Conservation (phyloP, 1,284 basidiomycete genomes). For the Marasmius sp. region DNA sequence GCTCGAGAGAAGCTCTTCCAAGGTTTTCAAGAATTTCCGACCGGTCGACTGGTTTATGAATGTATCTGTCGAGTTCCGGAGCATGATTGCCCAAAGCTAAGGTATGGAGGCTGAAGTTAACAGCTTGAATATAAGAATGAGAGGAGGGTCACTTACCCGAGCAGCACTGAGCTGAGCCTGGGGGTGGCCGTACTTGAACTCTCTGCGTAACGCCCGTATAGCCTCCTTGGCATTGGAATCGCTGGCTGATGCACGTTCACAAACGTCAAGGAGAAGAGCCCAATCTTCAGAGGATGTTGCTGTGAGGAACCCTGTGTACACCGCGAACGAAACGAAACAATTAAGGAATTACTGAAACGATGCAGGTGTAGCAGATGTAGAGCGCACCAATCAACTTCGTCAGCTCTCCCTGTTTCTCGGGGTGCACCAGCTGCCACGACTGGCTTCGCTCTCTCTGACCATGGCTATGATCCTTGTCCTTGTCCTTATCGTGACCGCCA, state of each 20-base stretch:
- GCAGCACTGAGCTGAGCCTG: constrained; percentile 71
- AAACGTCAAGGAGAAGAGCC: constrained; percentile 75
- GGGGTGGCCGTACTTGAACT: constrained; percentile 80
- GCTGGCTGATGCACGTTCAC: constrained; percentile 66
- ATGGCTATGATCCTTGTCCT: too few relatives aligned
- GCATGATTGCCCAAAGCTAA: constrained; percentile 83
- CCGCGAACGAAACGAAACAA: too few relatives aligned
- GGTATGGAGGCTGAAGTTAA: neutral
- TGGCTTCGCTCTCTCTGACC: too few relatives aligned
- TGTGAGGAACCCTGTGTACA: constrained; percentile 60
- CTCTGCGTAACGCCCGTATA: constrained; percentile 66
- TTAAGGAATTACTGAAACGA: too few relatives aligned
- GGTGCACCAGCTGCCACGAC: too few relatives aligned
- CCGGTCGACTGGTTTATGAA: constrained; percentile 68
- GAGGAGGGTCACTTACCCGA: constrained; percentile 42
- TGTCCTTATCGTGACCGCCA: too few relatives aligned
- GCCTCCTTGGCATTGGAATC: constrained; percentile 75
- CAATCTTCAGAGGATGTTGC: constrained; percentile 78
- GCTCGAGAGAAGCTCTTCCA: constrained; percentile 60
- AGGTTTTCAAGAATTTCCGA: constrained; percentile 71
- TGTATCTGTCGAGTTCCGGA: constrained; percentile 64
- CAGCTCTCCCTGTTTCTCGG: too few relatives aligned
- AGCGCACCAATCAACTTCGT: too few relatives aligned
- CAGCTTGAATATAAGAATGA: constrained; percentile 1
- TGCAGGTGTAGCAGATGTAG: too few relatives aligned